These are phyloP conservation scores for Xylaria sp. DNA, from an alignment of 2,329 filamentous ascomycete genomes.

Conservation along the genomic window DNA sequence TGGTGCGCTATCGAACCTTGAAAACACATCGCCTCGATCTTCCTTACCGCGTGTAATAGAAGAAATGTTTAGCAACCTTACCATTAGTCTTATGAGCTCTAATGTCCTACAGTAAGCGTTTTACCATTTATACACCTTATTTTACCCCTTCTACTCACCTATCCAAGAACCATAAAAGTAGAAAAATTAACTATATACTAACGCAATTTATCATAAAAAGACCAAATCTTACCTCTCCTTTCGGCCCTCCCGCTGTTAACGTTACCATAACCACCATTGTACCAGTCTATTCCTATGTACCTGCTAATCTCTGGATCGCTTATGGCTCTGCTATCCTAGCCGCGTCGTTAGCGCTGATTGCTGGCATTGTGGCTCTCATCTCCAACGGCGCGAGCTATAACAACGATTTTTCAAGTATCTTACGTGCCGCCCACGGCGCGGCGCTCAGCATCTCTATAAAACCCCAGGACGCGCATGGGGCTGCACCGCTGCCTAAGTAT, in stretches of 20 bases:
- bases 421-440: background rate
- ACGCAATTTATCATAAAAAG: background rate
- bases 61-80: slow-evolving; percentile 1
- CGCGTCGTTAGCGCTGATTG: background rate
- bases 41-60: background rate
- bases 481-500: background rate
- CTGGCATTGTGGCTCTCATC: background rate
- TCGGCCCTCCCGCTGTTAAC: background rate
- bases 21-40: background rate
- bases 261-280: background rate
- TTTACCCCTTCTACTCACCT: no score
- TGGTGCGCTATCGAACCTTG: background rate
- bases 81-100: slow-evolving; percentile 6
- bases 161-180: no score
- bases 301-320: slow-evolving; percentile 2
- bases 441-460: background rate
- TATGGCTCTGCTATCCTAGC: background rate
- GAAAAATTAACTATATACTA: background rate
- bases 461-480: background rate
- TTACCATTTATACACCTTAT: background rate
- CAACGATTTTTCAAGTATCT: background rate
- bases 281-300: background rate
- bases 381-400: background rate
- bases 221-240: background rate
- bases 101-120: slow-evolving; percentile 3